Base-by-base conservation (phyloP, 202 grass and related monocot genomes). In the Elaeis oleifera region DNA sequence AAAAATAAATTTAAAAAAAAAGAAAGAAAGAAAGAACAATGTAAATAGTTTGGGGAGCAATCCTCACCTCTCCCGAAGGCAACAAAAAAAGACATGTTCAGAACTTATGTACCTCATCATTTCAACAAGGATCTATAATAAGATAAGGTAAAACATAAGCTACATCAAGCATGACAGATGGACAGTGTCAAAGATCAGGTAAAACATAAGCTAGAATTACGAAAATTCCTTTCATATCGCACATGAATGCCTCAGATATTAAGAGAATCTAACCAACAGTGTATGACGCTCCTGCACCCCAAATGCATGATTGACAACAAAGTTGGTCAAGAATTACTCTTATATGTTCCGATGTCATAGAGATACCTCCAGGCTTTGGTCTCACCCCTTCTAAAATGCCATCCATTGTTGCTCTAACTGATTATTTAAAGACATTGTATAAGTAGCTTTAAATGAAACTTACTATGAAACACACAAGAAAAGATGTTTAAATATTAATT, bases 341-440 rank as follows among this genome's bases (percentile, higher is more conserved):
- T 48, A 96, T 63, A 20, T 89, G 81, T 76, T 86, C 79, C 51
- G 90, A 48, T 50, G 92, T 96, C 92, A 96, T 89, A 29, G 76
- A 80, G 5, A 78, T 62, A 31, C 87, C 76, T 61, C 66, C 84
- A 69, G 83, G 87, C 64, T 91, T 96, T 50, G 78, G 76, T 85
- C 63, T 71, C 53, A 96, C 21, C 51, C 52, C 79, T 56, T 89
- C 84, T 59, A 97, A 79, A 81, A 89, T 91, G 53, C 53, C 63
- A 83, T 83, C 71, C 56, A 89, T 78, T 65, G 84, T 29, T 72
- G 92, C 83, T 61, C 54, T 77, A 59, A 84, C 84, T 91, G 72
- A 50, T 85, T 59, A 75, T 77, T 15, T 62, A 50, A 49, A 70
- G 29, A 28, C 20, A 61, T 20, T 61, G 54, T 49, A 67, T 53